Conservation (phyloP, 805 yeast species). For the Kluyveromyces siamensis region DNA sequence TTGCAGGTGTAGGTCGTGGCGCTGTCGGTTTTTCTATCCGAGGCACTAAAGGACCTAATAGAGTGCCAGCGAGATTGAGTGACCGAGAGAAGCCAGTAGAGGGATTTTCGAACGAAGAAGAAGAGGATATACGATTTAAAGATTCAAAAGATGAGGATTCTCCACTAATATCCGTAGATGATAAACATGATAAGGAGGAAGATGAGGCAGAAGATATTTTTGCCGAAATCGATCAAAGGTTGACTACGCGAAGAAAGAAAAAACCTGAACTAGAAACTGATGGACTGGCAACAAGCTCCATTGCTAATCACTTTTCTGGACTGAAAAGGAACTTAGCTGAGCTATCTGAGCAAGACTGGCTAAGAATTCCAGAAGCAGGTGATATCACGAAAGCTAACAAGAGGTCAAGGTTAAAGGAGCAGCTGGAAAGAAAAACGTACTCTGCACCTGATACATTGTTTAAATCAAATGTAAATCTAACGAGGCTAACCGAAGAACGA, state of each 20-base stretch:
- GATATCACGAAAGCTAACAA: conserved; percentile 79
- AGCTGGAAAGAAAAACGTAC: conserved; percentile 58
- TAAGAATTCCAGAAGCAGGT: conserved; percentile 73
- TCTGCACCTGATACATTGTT: conserved; percentile 74
- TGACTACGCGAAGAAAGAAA: conserved; percentile 25
- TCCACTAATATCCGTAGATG: conserved; percentile 7
- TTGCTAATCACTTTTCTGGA: background rate
- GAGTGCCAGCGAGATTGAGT: conserved; percentile 8
- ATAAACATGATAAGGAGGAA: conserved; percentile 43
- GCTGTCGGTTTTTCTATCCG: conserved; percentile 89
- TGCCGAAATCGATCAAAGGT: conserved; percentile 52
- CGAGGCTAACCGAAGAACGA: conserved; percentile 53
- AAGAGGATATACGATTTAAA: background rate
- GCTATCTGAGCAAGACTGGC: conserved; percentile 71
- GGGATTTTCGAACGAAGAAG: conserved; percentile 26
- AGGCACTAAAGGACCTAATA: conserved; percentile 39
- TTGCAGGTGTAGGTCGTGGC: conserved; percentile 92
- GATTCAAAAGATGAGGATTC: conserved; percentile 1
- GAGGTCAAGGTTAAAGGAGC: conserved; percentile 53
- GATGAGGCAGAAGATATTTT: conserved; percentile 72
- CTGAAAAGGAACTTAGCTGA: conserved; percentile 51
- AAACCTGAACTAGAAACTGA: conserved; percentile 4
- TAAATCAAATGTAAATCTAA: conserved; percentile 34
- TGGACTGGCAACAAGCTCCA: background rate
- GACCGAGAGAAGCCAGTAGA: conserved; percentile 25